These are phyloP conservation scores for Carex scoparia DNA, from an alignment of 176 grass and related monocot species.

Conservation along the genomic window DNA sequence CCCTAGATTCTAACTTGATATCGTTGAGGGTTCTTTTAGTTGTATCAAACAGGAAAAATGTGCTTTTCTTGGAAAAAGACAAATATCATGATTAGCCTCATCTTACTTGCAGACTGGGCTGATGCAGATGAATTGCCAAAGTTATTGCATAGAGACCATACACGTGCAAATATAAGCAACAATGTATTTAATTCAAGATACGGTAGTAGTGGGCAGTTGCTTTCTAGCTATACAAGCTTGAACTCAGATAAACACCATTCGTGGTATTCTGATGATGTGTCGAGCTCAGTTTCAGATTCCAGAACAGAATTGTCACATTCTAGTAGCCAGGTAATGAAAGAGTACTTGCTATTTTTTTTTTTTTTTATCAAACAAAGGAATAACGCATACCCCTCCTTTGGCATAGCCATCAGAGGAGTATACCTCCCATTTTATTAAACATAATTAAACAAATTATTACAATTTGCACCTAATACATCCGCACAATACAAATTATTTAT, in stretches of 20 bases:
- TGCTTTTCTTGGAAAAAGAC: not conserved
- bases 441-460: no score
- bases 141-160: conserved; percentile 33
- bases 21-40: not conserved
- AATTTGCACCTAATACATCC: no score
- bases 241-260: conserved; percentile 19
- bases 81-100: not conserved
- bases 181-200: not conserved
- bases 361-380: no score
- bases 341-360: not conserved
- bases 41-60: not conserved
- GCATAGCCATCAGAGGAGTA: no score
- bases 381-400: no score
- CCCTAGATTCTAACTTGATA: not conserved
- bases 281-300: conserved; percentile 20
- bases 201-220: not conserved
- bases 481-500: no score
- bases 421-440: no score
- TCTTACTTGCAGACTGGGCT: conserved; percentile 34
- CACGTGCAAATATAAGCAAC: conserved; percentile 42
- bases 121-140: conserved; percentile 33
- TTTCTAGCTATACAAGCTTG: conserved; percentile 4
- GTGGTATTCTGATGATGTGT: conserved; percentile 15
- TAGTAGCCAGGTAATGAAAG: conserved; percentile 13
- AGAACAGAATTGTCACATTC: conserved; percentile 12